Conservation (phyloP, 2,329 filamentous ascomycete species). For the Diaporthe sp. region DNA sequence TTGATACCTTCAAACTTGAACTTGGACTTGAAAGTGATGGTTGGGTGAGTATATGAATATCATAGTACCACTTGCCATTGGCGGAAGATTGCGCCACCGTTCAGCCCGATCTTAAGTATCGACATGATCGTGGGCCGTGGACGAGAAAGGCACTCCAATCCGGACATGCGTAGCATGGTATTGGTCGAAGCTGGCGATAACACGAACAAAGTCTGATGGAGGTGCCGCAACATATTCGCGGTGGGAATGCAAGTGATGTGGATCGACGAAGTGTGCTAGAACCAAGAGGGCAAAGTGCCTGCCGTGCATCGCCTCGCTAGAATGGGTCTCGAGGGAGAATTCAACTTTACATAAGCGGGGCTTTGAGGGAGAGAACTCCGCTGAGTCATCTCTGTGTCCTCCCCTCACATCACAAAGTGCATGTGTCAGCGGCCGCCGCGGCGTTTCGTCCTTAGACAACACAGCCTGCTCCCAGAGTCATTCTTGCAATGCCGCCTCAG, state of each 20-base stretch:
- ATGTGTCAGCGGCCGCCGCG: slow-evolving; percentile 13
- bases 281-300: background rate
- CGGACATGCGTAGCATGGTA: fast-evolving
- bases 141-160: background rate
- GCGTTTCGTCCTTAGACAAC: background rate
- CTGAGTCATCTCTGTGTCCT: background rate
- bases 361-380: fast-evolving
- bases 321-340: background rate
- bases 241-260: background rate
- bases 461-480: background rate
- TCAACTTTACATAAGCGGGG: background rate
- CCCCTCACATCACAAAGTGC: too few species aligned
- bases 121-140: background rate
- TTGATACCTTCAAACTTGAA: too few species aligned
- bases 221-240: background rate
- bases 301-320: background rate
- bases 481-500: background rate
- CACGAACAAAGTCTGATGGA: background rate
- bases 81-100: background rate
- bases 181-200: background rate
- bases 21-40: background rate
- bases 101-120: background rate
- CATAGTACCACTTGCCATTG: background rate
- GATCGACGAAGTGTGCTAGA: background rate
- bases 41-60: background rate